A percentile compares a stretch with the other conserved stretches of the same genome.
These are phyloP conservation scores for Thelephora terrestris DNA, from an alignment of 1,284 basidiomycete species.

Conservation along the genomic window DNA sequence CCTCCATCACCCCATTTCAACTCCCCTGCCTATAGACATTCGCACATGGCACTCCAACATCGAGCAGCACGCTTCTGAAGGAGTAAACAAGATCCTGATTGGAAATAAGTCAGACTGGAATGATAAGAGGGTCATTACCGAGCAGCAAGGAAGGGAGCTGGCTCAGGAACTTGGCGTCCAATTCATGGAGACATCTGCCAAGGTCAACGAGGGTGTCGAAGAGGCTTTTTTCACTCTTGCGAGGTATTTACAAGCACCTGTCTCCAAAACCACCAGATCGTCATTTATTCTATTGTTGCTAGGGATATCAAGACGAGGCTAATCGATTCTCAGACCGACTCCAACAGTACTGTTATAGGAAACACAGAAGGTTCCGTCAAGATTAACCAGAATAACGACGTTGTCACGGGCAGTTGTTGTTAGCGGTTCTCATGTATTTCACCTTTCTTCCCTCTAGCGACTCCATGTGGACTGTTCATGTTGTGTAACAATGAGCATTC, in stretches of 20 bases:
- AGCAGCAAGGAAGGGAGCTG: slow-evolving; percentile 75
- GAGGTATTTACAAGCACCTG: slow-evolving; percentile 38
- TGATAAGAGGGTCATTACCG: slow-evolving; percentile 89
- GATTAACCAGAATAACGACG: slow-evolving; percentile 49
- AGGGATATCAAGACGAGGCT: slow-evolving; percentile 96
- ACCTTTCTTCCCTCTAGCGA: not conserved
- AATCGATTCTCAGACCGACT: slow-evolving; percentile 88
- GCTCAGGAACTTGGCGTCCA: slow-evolving; percentile 86
- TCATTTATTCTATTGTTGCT: slow-evolving; percentile 3
- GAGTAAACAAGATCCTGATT: slow-evolving; percentile 98
- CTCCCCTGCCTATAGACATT: slow-evolving; percentile 56
- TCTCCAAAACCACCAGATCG: not conserved
- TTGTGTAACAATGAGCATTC: not conserved
- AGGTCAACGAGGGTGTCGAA: slow-evolving; percentile 96
- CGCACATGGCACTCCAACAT: slow-evolving; percentile 98
- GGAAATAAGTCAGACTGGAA: slow-evolving; percentile 99
- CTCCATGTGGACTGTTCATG: not conserved
- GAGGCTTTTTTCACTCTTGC: slow-evolving; percentile 98
- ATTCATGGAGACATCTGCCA: slow-evolving; percentile 98
- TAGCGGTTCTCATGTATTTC: slow-evolving; percentile 25
- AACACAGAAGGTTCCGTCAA: slow-evolving; percentile 48
- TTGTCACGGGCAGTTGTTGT: slow-evolving; percentile 43
- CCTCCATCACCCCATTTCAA: not conserved
- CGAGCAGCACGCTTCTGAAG: slow-evolving; percentile 97
- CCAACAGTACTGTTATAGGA: slow-evolving; percentile 33